phyloP scores from a whole-genome alignment of 78 protist species.

The Cyanophora paradoxa region DNA sequence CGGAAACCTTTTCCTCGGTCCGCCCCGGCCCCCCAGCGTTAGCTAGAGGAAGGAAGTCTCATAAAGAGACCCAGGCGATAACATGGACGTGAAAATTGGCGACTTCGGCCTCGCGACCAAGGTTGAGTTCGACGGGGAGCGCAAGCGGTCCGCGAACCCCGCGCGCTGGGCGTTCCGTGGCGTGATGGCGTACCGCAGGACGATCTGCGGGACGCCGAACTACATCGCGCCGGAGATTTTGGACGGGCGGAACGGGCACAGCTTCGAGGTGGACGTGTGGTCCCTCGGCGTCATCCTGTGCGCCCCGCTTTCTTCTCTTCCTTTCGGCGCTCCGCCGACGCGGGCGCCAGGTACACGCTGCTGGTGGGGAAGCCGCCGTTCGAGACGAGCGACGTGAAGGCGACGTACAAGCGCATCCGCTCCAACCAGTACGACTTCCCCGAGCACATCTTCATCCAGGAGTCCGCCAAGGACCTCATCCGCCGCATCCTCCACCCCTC shows the following conservation, averaged over 20 bases:
- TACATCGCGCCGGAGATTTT: constrained; percentile 97
- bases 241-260: constrained; percentile 42
- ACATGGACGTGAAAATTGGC: constrained; percentile 80
- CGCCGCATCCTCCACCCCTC: constrained; percentile 56
- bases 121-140: constrained; percentile 71
- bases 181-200: no score
- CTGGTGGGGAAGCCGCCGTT: constrained; percentile 95
- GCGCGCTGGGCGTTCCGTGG: no score
- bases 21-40: no score
- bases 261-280: constrained; percentile 38
- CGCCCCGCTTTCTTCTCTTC: no score
- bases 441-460: constrained; percentile 21
- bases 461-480: constrained; percentile 62
- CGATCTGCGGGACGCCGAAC: constrained; percentile 98
- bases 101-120: constrained; percentile 95
- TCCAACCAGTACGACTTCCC: constrained; percentile 69
- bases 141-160: no score
- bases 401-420: constrained; percentile 77
- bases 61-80: no score
- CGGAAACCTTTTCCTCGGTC: constrained; percentile 81
- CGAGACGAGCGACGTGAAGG: constrained; percentile 77
- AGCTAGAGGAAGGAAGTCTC: no score
- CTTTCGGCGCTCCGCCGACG: no score
- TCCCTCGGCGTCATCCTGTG: constrained; percentile 28
- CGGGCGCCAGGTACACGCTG: no score